phyloP scores from a whole-genome alignment of 169 alveolate species.

The Plasmodium relictum region DNA sequence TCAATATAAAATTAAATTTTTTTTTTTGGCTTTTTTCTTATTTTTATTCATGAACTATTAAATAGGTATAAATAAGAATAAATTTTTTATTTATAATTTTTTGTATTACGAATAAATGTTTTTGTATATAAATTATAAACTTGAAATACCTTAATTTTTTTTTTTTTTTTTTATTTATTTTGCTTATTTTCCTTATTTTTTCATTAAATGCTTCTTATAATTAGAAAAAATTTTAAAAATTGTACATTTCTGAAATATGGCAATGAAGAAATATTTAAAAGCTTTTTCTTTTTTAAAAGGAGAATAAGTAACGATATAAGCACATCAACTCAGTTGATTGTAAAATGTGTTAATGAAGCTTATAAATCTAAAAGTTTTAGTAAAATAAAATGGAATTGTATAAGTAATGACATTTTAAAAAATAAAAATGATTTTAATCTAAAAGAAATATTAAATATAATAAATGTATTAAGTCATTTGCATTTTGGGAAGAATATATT shows the following conservation, averaged over 20 bases:
- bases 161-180: background rate
- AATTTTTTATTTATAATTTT: no score
- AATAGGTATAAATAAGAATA: no score
- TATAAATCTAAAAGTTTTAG: slow-evolving; percentile 65
- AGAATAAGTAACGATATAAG: slow-evolving; percentile 14
- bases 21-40: no score
- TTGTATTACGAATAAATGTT: no score
- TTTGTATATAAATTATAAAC: no score
- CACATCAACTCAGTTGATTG: slow-evolving; percentile 45
- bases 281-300: background rate
- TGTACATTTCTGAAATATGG: background rate
- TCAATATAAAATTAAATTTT: no score
- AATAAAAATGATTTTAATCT: slow-evolving; percentile 43
- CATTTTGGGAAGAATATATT: slow-evolving; percentile 51
- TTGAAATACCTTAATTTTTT: no score
- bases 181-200: background rate
- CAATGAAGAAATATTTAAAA: background rate
- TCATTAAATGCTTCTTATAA: slow-evolving; percentile 1
- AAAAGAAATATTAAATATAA: slow-evolving; percentile 51
- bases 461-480: slow-evolving; percentile 45
- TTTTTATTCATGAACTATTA: no score
- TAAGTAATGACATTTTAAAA: slow-evolving; percentile 51
- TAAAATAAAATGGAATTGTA: slow-evolving; percentile 75
- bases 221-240: background rate
- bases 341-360: slow-evolving; percentile 70